Evolutionary conservation across 495 filamentous ascomycete genomes (phyloP).

Genomic region (Penicillium psychrofluorescens): DNA sequence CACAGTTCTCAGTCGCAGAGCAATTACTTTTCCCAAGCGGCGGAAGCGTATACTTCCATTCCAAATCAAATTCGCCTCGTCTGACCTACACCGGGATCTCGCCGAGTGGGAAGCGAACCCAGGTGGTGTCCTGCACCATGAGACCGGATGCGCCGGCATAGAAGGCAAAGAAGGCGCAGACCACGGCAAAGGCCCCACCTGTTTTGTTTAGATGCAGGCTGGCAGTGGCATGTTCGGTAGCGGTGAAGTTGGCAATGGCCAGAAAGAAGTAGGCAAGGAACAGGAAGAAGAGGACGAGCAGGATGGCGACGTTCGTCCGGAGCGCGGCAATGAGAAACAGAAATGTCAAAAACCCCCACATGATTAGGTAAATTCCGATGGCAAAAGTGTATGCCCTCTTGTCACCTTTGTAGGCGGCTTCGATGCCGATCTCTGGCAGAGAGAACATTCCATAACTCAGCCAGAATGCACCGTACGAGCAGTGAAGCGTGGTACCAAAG

Average conservation of each 20-base stretch:
- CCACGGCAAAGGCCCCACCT: not conserved
- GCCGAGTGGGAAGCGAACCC: not conserved
- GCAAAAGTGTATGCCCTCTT: slow-evolving; percentile 4
- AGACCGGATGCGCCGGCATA: slow-evolving; percentile 2
- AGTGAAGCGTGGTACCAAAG: slow-evolving; percentile 8
- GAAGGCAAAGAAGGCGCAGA: not conserved
- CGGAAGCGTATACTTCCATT: too few relatives aligned
- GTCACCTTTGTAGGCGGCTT: slow-evolving; percentile 6
- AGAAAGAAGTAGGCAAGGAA: slow-evolving; percentile 4
- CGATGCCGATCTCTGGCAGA: slow-evolving; percentile 4
- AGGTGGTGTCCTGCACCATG: not conserved
- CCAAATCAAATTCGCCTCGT: too few relatives aligned
- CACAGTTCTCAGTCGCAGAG: too few relatives aligned
- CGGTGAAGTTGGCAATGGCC: slow-evolving; percentile 1
- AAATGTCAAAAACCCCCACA: slow-evolving; percentile 11
- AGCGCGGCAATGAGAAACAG: slow-evolving; percentile 2
- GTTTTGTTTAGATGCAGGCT: not conserved
- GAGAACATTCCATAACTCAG: slow-evolving; percentile 9
- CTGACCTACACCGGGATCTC: too few relatives aligned
- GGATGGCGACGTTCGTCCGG: not conserved
- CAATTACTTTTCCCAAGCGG: too few relatives aligned
- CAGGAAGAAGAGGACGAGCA: slow-evolving; percentile 6
- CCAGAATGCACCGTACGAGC: slow-evolving; percentile 11
- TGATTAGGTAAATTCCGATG: slow-evolving; percentile 8
- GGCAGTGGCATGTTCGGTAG: not conserved